A percentile compares a stretch with the other conserved stretches of the same genome.
Evolutionary conservation across 352 stramenopile species (phyloP).

Genomic region (Peronospora destructor): DNA sequence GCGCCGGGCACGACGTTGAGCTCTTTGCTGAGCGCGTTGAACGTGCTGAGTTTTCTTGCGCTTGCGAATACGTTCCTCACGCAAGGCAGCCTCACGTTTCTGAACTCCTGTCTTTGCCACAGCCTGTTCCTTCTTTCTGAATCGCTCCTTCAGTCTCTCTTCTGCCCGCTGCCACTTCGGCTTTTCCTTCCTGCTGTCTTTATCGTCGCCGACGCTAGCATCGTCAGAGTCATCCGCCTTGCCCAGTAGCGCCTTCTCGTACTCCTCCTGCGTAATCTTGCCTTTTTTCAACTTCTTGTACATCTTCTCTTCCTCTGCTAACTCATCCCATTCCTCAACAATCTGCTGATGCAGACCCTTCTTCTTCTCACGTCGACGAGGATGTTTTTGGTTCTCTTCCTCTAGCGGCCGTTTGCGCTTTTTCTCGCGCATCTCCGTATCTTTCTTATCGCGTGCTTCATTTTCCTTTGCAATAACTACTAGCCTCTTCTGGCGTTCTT

Average conservation of each 20-base stretch:
- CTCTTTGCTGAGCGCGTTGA: conserved; percentile 49
- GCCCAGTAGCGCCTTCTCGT: conserved; percentile 72
- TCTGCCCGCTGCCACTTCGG: conserved; percentile 51
- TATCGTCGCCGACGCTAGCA: conserved; percentile 25
- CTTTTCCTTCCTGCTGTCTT: conserved; percentile 45
- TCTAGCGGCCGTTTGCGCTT: conserved; percentile 54
- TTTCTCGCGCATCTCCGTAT: conserved; percentile 42
- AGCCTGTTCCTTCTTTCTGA: conserved; percentile 78
- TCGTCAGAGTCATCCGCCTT: conserved; percentile 39
- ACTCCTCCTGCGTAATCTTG: conserved; percentile 95
- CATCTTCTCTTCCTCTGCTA: conserved; percentile 94
- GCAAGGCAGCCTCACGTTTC: conserved; percentile 67
- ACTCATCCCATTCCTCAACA: conserved; percentile 98
- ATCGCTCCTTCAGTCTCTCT: conserved; percentile 68
- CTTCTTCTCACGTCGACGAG: conserved; percentile 90
- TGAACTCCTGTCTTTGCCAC: conserved; percentile 66
- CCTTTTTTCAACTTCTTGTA: conserved; percentile 96
- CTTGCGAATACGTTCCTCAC: conserved; percentile 75
- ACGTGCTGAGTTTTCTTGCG: conserved; percentile 76
- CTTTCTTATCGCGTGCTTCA: conserved; percentile 51
- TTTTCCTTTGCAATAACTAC: conserved; percentile 65
- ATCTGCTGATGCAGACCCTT: conserved; percentile 94
- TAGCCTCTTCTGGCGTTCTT: conserved; percentile 94
- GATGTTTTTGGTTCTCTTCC: conserved; percentile 61
- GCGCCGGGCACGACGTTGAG: conserved; percentile 32